Percentiles rank a stretch among this genome's conserved stretches.
phyloP scores from a whole-genome alignment of 2,329 filamentous ascomycete genomes.

The Fusarium verrucosum region DNA sequence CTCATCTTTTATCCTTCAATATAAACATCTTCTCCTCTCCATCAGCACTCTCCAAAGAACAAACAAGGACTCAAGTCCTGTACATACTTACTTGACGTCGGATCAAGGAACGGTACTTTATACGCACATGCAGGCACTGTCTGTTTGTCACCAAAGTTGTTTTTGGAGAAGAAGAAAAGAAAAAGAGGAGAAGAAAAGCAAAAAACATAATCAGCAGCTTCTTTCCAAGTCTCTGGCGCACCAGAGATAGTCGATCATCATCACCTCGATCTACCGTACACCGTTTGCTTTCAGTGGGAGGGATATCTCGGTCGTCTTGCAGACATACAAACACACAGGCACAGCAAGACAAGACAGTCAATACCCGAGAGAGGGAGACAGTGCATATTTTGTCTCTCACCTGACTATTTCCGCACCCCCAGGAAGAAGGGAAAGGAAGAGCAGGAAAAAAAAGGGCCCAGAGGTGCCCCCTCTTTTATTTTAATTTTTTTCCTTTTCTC shows the following conservation, averaged over 20 bases:
- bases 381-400: conserved; percentile 29
- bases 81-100: not conserved
- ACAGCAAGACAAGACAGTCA: conserved; percentile 1
- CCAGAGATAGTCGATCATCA: no score
- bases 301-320: conserved; percentile 21
- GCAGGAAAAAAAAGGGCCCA: conserved; percentile 19
- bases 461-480: conserved; percentile 33
- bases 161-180: not conserved
- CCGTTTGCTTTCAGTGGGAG: conserved; percentile 1
- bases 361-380: conserved; percentile 7
- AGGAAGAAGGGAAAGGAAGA: conserved; percentile 15
- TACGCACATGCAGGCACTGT: not conserved
- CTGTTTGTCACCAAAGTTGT: not conserved
- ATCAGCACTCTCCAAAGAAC: not conserved
- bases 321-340: conserved; percentile 11
- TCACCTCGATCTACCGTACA: not conserved
- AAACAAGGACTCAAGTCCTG: not conserved
- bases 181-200: not conserved
- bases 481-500: conserved; percentile 19
- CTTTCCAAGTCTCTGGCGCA: not conserved
- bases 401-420: conserved; percentile 39
- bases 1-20: conserved; percentile 1
- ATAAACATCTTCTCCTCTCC: conserved; percentile 13
- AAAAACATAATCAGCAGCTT: not conserved
- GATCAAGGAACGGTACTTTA: not conserved